Evolutionary conservation across 1,284 basidiomycete genomes (phyloP).

Genomic region (Puccinia hordei): DNA sequence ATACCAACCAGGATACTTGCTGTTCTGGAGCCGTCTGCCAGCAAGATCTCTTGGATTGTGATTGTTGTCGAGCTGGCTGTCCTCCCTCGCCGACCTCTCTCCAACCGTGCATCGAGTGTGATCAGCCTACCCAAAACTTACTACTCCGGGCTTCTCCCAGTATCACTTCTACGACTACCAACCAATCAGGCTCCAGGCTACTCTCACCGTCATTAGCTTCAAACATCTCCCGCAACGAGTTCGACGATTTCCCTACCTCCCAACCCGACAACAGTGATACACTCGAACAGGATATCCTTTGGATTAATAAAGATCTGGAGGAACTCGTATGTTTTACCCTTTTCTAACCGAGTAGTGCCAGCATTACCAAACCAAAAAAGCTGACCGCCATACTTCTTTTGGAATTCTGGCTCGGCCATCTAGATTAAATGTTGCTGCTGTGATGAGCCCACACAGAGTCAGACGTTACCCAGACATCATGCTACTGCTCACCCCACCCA

Average conservation of each 20-base stretch:
- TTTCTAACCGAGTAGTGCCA: neutral
- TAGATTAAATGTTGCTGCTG: slow-evolving; percentile 48
- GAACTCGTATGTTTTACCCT: slow-evolving; percentile 35
- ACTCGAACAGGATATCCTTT: slow-evolving; percentile 24
- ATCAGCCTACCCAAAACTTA: neutral
- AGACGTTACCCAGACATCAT: slow-evolving; percentile 38
- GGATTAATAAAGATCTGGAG: slow-evolving; percentile 49
- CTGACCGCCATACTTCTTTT: neutral
- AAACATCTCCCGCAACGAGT: neutral
- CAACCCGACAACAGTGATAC: neutral
- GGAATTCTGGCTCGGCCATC: neutral
- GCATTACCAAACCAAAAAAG: neutral
- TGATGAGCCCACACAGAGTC: slow-evolving; percentile 24
- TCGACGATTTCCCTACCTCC: neutral
- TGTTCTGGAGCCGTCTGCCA: neutral
- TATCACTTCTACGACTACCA: slow-evolving; percentile 11
- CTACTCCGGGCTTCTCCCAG: neutral
- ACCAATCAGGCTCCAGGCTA: slow-evolving; percentile 7
- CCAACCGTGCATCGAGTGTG: slow-evolving; percentile 32
- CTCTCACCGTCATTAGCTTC: slow-evolving; percentile 18
- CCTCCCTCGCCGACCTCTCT: slow-evolving; percentile 34
- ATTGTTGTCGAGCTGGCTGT: slow-evolving; percentile 43
- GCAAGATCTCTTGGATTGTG: slow-evolving; percentile 23
- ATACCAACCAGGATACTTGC: neutral
- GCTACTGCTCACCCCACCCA: slow-evolving; percentile 42